phyloP scores from a whole-genome alignment of 192 early-diverging fungal genomes.

The Chytriomyces sp. region DNA sequence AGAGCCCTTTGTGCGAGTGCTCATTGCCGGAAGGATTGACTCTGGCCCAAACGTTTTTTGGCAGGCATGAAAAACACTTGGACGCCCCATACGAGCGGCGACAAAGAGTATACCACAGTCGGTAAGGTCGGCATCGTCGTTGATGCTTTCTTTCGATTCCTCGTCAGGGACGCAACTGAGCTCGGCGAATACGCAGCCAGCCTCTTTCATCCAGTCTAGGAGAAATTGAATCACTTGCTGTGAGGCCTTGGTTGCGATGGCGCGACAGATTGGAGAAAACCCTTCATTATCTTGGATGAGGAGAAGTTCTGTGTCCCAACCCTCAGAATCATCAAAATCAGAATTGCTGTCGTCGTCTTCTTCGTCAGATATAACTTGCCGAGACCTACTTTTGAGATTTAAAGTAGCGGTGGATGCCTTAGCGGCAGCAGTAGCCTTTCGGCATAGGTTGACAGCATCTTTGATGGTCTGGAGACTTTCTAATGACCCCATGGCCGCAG shows the following conservation, averaged over 20 bases:
- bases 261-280: background rate
- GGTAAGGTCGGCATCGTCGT: background rate
- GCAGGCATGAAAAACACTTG: background rate
- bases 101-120: background rate
- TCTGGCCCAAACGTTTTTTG: background rate
- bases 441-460: background rate
- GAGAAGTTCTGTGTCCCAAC: background rate
- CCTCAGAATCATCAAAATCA: background rate
- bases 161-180: background rate
- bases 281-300: background rate
- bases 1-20: background rate
- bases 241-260: background rate
- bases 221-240: background rate
- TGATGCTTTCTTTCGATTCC: background rate
- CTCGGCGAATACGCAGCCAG: background rate
- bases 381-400: no score
- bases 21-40: background rate
- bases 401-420: no score
- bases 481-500: background rate
- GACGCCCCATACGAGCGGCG: slow-evolving; percentile 1
- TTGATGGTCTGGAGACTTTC: slow-evolving; percentile 2
- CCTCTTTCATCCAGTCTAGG: slow-evolving; percentile 10
- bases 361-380: background rate
- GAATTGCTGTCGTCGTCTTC: background rate
- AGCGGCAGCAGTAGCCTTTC: no score